phyloP scores from a whole-genome alignment of 2,329 filamentous ascomycete species.

The Trichophaea hybrida region DNA sequence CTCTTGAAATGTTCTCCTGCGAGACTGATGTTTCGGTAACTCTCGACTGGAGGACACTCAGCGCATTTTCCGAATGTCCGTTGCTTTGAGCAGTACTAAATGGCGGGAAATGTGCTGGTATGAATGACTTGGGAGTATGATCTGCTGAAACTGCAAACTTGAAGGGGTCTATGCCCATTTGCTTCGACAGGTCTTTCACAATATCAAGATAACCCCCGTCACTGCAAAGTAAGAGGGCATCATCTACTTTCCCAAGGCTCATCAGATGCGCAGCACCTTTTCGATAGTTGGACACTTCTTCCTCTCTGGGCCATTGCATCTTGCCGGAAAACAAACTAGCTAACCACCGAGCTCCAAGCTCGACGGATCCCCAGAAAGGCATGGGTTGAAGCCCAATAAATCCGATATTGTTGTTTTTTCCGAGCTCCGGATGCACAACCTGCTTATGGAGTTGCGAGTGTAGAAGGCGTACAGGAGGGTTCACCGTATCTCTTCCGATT shows the following conservation, averaged over 20 bases:
- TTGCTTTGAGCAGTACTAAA: not conserved
- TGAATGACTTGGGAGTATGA: slow-evolving; percentile 5
- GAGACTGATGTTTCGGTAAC: not conserved
- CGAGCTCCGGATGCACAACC: slow-evolving; percentile 12
- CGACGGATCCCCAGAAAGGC: slow-evolving; percentile 18
- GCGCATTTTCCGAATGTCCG: not conserved
- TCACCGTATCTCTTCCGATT: not conserved
- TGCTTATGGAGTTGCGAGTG: slow-evolving; percentile 12
- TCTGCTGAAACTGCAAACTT: not conserved
- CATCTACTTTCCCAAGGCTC: not conserved
- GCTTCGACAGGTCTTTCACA: slow-evolving; percentile 10
- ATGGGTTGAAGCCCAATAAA: slow-evolving; percentile 22
- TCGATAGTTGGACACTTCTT: slow-evolving; percentile 2
- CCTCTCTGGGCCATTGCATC: slow-evolving; percentile 8
- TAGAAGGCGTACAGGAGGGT: not conserved
- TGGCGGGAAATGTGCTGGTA: slow-evolving; percentile 14
- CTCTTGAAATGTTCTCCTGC: not conserved
- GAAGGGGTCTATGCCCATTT: slow-evolving; percentile 3
- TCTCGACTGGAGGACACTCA: not conserved
- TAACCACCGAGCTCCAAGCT: slow-evolving; percentile 20
- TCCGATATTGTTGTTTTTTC: slow-evolving; percentile 7
- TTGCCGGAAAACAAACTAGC: slow-evolving; percentile 15
- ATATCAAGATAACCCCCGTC: slow-evolving; percentile 9
- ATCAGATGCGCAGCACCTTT: slow-evolving; percentile 1
- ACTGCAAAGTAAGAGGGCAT: not conserved